Percentiles rank a stretch among this genome's conserved stretches.
phyloP scores from a whole-genome alignment of 371 early-diverging fungal species.

The Dentiscutata heterogama region DNA sequence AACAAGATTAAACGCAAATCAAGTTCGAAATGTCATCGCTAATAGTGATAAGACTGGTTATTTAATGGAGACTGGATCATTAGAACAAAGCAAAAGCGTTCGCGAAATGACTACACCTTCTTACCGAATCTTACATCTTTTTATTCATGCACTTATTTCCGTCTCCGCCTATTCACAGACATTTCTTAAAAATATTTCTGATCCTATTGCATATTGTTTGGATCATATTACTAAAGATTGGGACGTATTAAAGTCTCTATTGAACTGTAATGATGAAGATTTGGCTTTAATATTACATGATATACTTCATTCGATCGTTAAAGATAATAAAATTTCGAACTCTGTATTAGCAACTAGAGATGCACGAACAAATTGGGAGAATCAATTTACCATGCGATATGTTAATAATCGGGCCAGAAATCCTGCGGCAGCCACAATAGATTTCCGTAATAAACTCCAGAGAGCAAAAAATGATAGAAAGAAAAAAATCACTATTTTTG shows the following conservation, averaged over 20 bases:
- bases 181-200: not conserved
- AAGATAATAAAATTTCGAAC: not conserved
- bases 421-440: not conserved
- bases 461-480: not conserved
- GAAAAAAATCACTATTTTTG: constrained; percentile 4
- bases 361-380: constrained; percentile 32
- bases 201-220: constrained; percentile 2
- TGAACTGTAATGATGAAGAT: constrained; percentile 27
- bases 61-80: not conserved
- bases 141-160: constrained; percentile 39
- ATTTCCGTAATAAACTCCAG: constrained; percentile 26
- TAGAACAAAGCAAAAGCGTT: not conserved
- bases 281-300: constrained; percentile 38
- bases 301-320: not conserved
- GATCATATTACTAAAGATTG: constrained; percentile 45
- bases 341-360: not conserved
- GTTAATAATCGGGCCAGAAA: constrained; percentile 9
- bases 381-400: not conserved
- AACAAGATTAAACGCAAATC: not conserved
- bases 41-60: constrained; percentile 24
- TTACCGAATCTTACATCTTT: constrained; percentile 46
- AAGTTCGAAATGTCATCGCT: not conserved
- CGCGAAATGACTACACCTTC: constrained; percentile 33
- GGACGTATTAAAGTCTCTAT: constrained; percentile 33
- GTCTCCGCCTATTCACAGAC: not conserved